These are phyloP conservation scores for Leccinum variabile DNA, from an alignment of 1,284 basidiomycete species.

Conservation along the genomic window DNA sequence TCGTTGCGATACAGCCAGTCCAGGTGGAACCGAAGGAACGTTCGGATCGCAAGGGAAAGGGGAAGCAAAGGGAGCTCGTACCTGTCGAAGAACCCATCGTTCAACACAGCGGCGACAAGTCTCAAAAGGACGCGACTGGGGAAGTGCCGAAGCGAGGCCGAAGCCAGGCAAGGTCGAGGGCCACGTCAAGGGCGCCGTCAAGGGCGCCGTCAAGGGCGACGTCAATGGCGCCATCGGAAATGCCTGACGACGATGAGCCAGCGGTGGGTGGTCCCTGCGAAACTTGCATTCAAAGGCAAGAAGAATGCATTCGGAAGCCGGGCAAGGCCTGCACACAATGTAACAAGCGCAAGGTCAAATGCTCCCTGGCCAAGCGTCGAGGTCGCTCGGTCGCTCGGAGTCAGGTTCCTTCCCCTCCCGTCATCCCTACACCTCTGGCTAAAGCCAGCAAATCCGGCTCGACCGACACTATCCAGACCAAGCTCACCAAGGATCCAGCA, in stretches of 20 bases:
- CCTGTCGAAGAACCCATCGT: background rate
- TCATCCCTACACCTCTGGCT: background rate
- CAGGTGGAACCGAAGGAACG: too few relatives aligned
- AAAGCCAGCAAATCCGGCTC: too few relatives aligned
- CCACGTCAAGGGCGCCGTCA: background rate
- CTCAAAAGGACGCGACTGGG: background rate
- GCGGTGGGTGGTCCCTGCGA: background rate
- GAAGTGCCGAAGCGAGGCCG: background rate
- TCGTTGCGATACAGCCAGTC: too few relatives aligned
- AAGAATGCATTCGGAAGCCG: background rate
- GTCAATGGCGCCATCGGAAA: background rate
- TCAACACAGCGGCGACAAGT: background rate
- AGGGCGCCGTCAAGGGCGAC: too few relatives aligned
- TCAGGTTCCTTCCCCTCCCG: background rate
- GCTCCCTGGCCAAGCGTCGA: background rate
- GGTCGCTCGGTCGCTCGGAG: background rate
- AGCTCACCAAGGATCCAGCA: background rate
- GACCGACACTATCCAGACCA: background rate
- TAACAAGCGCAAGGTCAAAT: background rate
- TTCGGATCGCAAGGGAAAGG: background rate
- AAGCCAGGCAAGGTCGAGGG: too few relatives aligned
- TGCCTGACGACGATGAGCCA: background rate
- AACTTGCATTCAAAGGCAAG: background rate
- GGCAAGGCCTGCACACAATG: background rate
- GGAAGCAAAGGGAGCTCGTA: background rate